These are phyloP conservation scores for Clarkia xantiana DNA, from an alignment of 345 rosid genomes.

Conservation along the genomic window DNA sequence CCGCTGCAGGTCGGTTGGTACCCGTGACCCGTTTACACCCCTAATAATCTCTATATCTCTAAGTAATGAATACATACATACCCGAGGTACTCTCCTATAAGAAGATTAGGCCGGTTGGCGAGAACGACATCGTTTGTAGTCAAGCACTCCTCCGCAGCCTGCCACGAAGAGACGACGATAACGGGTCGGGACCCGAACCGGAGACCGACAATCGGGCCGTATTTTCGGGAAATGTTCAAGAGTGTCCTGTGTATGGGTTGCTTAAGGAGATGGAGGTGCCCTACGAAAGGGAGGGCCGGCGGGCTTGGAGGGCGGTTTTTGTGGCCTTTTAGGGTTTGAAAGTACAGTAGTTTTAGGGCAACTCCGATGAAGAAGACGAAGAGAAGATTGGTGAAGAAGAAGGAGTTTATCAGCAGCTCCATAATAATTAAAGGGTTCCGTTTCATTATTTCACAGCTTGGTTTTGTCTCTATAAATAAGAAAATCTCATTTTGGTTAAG, in stretches of 20 bases:
- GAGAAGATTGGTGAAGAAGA: background rate
- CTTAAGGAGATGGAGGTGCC: slow-evolving; percentile 11
- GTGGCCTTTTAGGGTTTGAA: background rate
- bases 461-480: too few relatives aligned
- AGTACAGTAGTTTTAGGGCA: background rate
- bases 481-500: too few relatives aligned
- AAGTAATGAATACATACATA: too few relatives aligned
- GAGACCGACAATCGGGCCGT: slow-evolving; percentile 17
- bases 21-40: too few relatives aligned
- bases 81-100: slow-evolving; percentile 1
- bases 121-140: slow-evolving; percentile 16
- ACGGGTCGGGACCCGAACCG: slow-evolving; percentile 12
- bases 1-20: too few relatives aligned
- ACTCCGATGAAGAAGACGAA: slow-evolving; percentile 3
- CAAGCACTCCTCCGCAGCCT: slow-evolving; percentile 16
- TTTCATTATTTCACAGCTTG: too few relatives aligned
- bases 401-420: background rate
- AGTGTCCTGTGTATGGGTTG: slow-evolving; percentile 9
- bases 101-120: slow-evolving; percentile 13
- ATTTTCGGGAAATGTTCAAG: slow-evolving; percentile 2
- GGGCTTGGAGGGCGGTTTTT: slow-evolving; percentile 11
- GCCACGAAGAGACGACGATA: slow-evolving; percentile 11
- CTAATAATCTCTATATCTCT: too few relatives aligned
- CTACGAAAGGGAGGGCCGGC: slow-evolving; percentile 10
- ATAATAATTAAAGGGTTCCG: too few relatives aligned